Conservation (phyloP, 179 eudicot genomes). For the Spinacia oleracea region DNA sequence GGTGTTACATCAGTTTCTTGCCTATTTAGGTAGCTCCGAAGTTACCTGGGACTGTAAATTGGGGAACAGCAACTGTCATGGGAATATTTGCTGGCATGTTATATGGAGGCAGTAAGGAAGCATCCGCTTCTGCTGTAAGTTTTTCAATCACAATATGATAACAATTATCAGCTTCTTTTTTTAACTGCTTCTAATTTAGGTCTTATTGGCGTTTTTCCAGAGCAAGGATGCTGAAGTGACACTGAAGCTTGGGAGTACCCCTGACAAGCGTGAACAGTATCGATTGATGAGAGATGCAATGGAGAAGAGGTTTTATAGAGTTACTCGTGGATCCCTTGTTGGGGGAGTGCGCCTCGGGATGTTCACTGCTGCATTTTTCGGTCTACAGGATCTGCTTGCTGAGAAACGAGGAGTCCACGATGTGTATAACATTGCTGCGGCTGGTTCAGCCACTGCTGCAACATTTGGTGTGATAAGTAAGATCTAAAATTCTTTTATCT, state of each 20-base stretch:
- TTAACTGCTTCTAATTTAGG: not conserved
- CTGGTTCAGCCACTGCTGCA: slow-evolving; percentile 97
- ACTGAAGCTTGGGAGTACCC: slow-evolving; percentile 97
- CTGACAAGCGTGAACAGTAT: slow-evolving; percentile 96
- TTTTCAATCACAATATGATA: not conserved
- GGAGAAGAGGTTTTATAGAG: slow-evolving; percentile 91
- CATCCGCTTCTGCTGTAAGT: slow-evolving; percentile 92
- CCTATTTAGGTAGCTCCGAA: slow-evolving; percentile 33
- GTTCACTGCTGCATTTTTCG: slow-evolving; percentile 88
- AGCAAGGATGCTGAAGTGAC: slow-evolving; percentile 98
- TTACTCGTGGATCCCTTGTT: slow-evolving; percentile 86
- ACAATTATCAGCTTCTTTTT: not conserved
- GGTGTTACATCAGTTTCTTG: slow-evolving; percentile 4
- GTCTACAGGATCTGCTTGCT: slow-evolving; percentile 76
- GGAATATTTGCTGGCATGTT: slow-evolving; percentile 97
- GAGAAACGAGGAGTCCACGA: slow-evolving; percentile 84
- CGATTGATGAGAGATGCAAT: slow-evolving; percentile 98
- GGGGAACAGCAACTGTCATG: slow-evolving; percentile 89
- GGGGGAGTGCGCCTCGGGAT: slow-evolving; percentile 95
- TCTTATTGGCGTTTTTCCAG: slow-evolving; percentile 35
- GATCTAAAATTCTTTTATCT: slow-evolving; percentile 13
- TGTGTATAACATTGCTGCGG: slow-evolving; percentile 77
- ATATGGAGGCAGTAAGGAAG: slow-evolving; percentile 98
- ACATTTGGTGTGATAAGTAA: slow-evolving; percentile 90
- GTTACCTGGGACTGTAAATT: slow-evolving; percentile 75